Evolutionary conservation across 106 monocot species (phyloP).

Genomic region (Gastrodia elata): DNA sequence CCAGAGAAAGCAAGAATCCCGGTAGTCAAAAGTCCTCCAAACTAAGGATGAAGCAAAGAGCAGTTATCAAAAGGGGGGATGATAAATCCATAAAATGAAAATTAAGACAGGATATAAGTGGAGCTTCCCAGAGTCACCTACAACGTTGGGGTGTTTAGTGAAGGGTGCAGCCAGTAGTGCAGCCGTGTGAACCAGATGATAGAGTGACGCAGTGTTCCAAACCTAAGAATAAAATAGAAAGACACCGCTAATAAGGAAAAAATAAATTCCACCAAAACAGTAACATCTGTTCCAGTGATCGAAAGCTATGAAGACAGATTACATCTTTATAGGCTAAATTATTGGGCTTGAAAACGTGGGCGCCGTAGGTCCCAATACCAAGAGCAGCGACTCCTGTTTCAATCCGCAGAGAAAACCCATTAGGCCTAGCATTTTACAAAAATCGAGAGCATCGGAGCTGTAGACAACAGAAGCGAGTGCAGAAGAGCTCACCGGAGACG

Average conservation of each 20-base stretch:
- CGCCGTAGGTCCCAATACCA: conserved; percentile 81
- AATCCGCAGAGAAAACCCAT: neutral
- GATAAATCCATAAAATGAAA: neutral
- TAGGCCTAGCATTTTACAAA: neutral
- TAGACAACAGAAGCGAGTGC: conserved; percentile 1
- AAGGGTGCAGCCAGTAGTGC: conserved; percentile 78
- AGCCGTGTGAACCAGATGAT: conserved; percentile 86
- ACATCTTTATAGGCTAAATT: conserved; percentile 79
- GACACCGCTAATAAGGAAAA: neutral
- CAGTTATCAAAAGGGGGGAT: neutral
- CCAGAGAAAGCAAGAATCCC: conserved; percentile 90
- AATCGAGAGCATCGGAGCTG: neutral
- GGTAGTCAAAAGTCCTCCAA: conserved; percentile 58
- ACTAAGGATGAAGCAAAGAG: conserved; percentile 11
- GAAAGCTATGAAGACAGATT: neutral
- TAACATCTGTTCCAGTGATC: neutral
- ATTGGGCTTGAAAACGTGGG: conserved; percentile 76
- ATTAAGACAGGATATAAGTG: neutral
- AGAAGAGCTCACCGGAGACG: conserved; percentile 47
- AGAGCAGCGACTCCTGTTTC: conserved; percentile 68
- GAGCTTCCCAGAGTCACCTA: conserved; percentile 13
- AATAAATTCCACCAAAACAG: neutral
- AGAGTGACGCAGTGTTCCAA: conserved; percentile 80
- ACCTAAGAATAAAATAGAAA: conserved; percentile 46
- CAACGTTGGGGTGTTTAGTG: conserved; percentile 68